Percentiles rank a stretch among this genome's conserved stretches.
Conservation (phyloP, 2,329 filamentous ascomycete species). For the Colletotrichum trifolii region DNA sequence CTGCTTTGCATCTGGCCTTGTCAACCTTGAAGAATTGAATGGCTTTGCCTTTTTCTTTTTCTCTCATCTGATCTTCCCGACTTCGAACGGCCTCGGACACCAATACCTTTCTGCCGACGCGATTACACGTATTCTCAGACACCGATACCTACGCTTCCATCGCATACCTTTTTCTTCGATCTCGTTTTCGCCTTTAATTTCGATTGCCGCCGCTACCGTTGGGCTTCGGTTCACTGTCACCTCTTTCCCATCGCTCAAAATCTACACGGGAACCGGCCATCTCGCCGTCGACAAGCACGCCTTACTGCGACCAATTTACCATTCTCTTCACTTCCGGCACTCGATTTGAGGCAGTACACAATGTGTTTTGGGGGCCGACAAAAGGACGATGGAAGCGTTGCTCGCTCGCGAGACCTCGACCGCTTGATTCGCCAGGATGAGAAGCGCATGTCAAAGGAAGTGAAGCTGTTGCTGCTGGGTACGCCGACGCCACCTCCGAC, state of each 20-base stretch:
- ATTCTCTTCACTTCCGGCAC: conserved; percentile 8
- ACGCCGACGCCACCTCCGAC: conserved; percentile 47
- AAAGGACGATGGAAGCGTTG: conserved; percentile 59
- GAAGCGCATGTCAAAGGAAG: conserved; percentile 85
- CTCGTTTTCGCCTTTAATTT: conserved; percentile 15
- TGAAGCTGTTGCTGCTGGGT: conserved; percentile 95
- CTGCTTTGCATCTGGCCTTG: conserved; percentile 5
- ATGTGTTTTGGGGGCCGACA: conserved; percentile 75
- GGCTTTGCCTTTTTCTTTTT: neutral
- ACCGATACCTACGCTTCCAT: conserved; percentile 1
- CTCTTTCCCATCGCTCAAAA: neutral
- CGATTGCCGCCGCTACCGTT: neutral
- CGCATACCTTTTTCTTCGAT: conserved; percentile 1
- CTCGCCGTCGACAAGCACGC: no score
- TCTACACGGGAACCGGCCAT: no score
- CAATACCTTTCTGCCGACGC: conserved; percentile 14
- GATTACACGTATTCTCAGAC: neutral
- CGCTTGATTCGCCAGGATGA: conserved; percentile 86
- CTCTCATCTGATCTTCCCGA: conserved; percentile 30
- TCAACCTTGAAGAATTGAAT: neutral
- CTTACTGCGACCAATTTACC: neutral
- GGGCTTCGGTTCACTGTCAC: neutral
- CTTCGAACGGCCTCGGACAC: conserved; percentile 26
- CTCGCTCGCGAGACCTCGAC: conserved; percentile 82
- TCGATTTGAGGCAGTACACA: conserved; percentile 38